These are phyloP conservation scores for Pterocarpus santalinus DNA, from an alignment of 306 rosid genomes.

Conservation along the genomic window DNA sequence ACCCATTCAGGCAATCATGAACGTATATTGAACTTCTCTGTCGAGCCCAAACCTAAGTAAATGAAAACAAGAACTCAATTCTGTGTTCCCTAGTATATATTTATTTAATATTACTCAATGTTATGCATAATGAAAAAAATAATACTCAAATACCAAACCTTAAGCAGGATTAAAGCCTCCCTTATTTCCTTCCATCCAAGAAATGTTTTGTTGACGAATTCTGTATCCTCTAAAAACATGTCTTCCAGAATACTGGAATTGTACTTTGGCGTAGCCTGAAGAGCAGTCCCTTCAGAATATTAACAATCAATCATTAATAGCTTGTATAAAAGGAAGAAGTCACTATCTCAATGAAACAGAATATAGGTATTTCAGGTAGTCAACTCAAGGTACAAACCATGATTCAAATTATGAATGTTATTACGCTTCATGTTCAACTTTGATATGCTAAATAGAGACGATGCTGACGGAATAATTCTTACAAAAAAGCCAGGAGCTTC, in stretches of 20 bases:
- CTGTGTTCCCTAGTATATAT: not conserved
- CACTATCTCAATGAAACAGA: slow-evolving; percentile 20
- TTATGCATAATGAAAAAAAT: not conserved
- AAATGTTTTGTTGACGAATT: slow-evolving; percentile 58
- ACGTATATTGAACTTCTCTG: slow-evolving; percentile 70
- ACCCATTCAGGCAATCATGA: slow-evolving; percentile 89
- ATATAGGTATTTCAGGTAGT: slow-evolving; percentile 10
- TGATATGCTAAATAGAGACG: slow-evolving; percentile 60
- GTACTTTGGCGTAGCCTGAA: slow-evolving; percentile 82
- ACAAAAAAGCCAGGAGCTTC: slow-evolving; percentile 63
- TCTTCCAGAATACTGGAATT: slow-evolving; percentile 94
- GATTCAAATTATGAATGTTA: slow-evolving; percentile 67
- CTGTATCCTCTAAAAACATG: slow-evolving; percentile 74
- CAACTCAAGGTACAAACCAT: slow-evolving; percentile 59
- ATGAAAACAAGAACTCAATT: slow-evolving; percentile 35
- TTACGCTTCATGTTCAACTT: slow-evolving; percentile 75
- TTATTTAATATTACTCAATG: not conserved
- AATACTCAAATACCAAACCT: slow-evolving; percentile 60
- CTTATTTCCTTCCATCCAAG: slow-evolving; percentile 77
- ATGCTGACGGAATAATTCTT: slow-evolving; percentile 76
- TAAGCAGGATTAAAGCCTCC: slow-evolving; percentile 74
- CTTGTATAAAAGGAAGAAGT: slow-evolving; percentile 12
- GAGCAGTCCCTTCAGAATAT: slow-evolving; percentile 58
- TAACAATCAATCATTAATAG: slow-evolving; percentile 40
- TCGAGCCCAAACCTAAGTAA: slow-evolving; percentile 86